phyloP scores from a whole-genome alignment of 805 yeast genomes.

The Sugiyamaella americana region DNA sequence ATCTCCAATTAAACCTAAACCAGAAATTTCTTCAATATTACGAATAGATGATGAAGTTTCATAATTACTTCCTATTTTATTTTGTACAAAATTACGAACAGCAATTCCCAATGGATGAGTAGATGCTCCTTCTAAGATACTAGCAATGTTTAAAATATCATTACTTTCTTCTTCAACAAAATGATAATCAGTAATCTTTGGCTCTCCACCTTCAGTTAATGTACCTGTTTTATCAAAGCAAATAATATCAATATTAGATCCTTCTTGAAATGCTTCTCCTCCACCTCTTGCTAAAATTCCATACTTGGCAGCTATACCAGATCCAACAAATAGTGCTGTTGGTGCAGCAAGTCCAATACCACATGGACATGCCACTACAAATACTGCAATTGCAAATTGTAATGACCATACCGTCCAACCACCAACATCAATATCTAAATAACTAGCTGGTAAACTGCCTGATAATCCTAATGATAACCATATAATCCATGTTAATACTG shows the following conservation, averaged over 20 bases:
- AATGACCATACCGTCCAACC: constrained; percentile 77
- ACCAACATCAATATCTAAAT: constrained; percentile 59
- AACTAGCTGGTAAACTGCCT: constrained; percentile 47
- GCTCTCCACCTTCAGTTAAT: constrained; percentile 56
- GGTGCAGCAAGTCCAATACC: constrained; percentile 84
- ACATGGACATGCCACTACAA: constrained; percentile 82
- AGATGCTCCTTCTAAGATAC: constrained; percentile 57
- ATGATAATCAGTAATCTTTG: constrained; percentile 45
- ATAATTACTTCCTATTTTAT: background rate
- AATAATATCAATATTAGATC: constrained; percentile 52
- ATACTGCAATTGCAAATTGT: constrained; percentile 70
- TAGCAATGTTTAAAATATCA: constrained; percentile 41
- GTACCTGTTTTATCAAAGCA: constrained; percentile 82
- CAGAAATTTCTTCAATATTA: constrained; percentile 48
- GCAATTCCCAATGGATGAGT: constrained; percentile 66
- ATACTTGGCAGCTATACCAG: constrained; percentile 70
- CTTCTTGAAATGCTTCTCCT: constrained; percentile 77
- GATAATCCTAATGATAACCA: constrained; percentile 58
- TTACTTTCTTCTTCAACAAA: constrained; percentile 9
- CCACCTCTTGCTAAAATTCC: constrained; percentile 78
- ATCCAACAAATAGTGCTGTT: constrained; percentile 72
- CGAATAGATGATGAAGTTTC: constrained; percentile 33
- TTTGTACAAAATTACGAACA: constrained; percentile 39
- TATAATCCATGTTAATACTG: constrained; percentile 58
- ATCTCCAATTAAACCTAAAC: constrained; percentile 45